Base-by-base conservation (phyloP, 2,329 filamentous ascomycete genomes). In the Colletotrichum viniferum region DNA sequence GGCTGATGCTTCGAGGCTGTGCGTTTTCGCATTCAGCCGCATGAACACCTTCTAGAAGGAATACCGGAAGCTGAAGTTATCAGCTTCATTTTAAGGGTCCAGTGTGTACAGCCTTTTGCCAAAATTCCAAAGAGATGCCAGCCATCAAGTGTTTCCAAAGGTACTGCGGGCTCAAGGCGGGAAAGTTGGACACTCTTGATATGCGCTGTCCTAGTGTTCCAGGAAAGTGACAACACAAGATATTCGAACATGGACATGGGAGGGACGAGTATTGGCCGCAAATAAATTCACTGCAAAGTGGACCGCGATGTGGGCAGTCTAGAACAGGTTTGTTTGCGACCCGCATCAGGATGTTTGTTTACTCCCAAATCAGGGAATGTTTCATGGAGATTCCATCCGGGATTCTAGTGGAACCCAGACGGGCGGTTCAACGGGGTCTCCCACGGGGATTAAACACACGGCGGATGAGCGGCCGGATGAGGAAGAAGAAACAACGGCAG, bases 111-210 rank as follows among this genome's bases (percentile, higher is more conserved):
- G 18, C 38, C 5, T 48, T n/a, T 12, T n/a, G 4, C 7, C 18
- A 4, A n/a, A 52, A 21, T 4, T 7, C n/a, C 4, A 3, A 24
- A 52, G n/a, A 52, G 5, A n/a, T 2, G n/a, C 43, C n/a, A 52
- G 43, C 43, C n/a, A 7, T 52, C n/a, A 6, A 7, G 43, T 1
- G 10, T 52, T 52, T 13, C 2, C n/a, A 7, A 52, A 52, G 2
- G 43, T 21, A 21, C n/a, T 4, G 10, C 16, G n/a, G n/a, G 43
- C n/a, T 13, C 0, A 21, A 52, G 10, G 3, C 6, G 2, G 10
- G 1, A 1, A 3, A 13, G 43, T 13, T 13, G 10, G 1, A 24
- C 0, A 3, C n/a, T 52, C n/a, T 21, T 0, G n/a, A 52, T 52
- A 7, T 21, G 43, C 13, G 43, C n/a, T 24, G n/a, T 0, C n/a